A percentile compares a stretch with the other conserved stretches of the same genome.
Conservation (phyloP, 768 basidiomycete genomes). For the Hysterangium stoloniferum region DNA sequence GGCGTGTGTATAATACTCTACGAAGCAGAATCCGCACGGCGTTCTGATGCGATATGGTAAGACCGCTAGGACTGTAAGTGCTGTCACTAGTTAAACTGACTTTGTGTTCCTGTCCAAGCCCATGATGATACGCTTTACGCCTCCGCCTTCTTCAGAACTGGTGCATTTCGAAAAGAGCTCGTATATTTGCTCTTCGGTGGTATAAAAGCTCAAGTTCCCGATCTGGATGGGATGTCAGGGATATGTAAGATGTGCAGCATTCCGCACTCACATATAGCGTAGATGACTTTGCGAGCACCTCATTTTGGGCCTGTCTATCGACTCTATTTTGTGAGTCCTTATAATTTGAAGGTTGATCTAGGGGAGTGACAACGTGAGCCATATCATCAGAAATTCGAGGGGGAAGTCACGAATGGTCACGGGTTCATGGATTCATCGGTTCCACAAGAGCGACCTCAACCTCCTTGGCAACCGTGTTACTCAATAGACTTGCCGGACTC, state of each 20-base stretch:
- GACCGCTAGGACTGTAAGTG: neutral
- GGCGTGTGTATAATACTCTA: slow-evolving; percentile 90
- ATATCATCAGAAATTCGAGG: too few species aligned
- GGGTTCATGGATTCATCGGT: too few species aligned
- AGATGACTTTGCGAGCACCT: slow-evolving; percentile 73
- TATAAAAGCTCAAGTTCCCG: slow-evolving; percentile 90
- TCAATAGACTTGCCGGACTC: too few species aligned
- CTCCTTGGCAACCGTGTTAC: too few species aligned
- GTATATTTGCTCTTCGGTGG: slow-evolving; percentile 94
- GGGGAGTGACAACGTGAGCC: slow-evolving; percentile 76
- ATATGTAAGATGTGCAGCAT: slow-evolving; percentile 19
- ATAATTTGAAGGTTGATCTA: slow-evolving; percentile 96
- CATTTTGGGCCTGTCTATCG: slow-evolving; percentile 71
- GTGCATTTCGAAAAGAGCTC: slow-evolving; percentile 89
- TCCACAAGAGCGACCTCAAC: too few species aligned
- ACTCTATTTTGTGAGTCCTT: slow-evolving; percentile 85
- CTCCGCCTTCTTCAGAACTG: slow-evolving; percentile 78
- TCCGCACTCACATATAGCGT: slow-evolving; percentile 79
- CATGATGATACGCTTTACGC: slow-evolving; percentile 93
- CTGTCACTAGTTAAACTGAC: slow-evolving; percentile 29
- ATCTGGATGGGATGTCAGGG: slow-evolving; percentile 40
- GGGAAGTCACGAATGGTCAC: too few species aligned
- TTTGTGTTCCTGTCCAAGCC: slow-evolving; percentile 85
- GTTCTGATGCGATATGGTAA: slow-evolving; percentile 42
- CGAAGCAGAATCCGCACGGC: slow-evolving; percentile 93